Evolutionary conservation across 2,329 filamentous ascomycete genomes (phyloP).

Genomic region (Plenodomus lindquistii): DNA sequence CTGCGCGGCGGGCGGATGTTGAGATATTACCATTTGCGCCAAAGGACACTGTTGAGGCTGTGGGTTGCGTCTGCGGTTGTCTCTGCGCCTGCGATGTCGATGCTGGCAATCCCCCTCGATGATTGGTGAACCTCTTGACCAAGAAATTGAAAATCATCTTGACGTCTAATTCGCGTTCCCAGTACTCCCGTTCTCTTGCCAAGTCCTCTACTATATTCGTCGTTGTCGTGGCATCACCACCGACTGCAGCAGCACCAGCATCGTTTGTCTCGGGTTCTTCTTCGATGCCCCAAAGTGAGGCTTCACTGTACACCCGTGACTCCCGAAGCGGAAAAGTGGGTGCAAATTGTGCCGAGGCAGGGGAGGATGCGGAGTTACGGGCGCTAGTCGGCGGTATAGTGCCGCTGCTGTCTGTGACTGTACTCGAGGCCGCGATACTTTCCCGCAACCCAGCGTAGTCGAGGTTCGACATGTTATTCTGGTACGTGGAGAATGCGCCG

Average conservation of each 20-base stretch:
- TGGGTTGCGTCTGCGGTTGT: conserved; percentile 1
- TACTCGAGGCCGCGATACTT: conserved; percentile 48
- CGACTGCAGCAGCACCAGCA: conserved; percentile 49
- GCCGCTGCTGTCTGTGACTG: conserved; percentile 24
- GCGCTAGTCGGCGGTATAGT: conserved; percentile 31
- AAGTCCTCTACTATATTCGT: conserved; percentile 36
- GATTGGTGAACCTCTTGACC: conserved; percentile 43
- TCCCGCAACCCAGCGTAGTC: conserved; percentile 76
- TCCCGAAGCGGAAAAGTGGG: conserved; percentile 50
- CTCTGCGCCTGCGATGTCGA: conserved; percentile 1
- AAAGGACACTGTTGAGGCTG: conserved; percentile 29
- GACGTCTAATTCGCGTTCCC: conserved; percentile 90
- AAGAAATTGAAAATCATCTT: conserved; percentile 82
- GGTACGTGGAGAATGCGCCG: conserved; percentile 84
- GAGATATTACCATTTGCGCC: conserved; percentile 28
- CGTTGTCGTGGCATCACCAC: conserved; percentile 29
- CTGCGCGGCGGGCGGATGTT: conserved; percentile 67
- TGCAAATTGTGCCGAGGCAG: conserved; percentile 51
- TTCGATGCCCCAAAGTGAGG: conserved; percentile 68
- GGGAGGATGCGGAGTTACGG: conserved; percentile 32
- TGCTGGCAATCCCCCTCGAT: too few relatives aligned
- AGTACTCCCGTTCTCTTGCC: conserved; percentile 70
- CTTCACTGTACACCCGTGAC: conserved; percentile 50
- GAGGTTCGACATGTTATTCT: conserved; percentile 60
- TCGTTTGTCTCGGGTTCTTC: conserved; percentile 56